Base-by-base conservation (phyloP, 345 rosid genomes). In the Eucalyptus grandis region DNA sequence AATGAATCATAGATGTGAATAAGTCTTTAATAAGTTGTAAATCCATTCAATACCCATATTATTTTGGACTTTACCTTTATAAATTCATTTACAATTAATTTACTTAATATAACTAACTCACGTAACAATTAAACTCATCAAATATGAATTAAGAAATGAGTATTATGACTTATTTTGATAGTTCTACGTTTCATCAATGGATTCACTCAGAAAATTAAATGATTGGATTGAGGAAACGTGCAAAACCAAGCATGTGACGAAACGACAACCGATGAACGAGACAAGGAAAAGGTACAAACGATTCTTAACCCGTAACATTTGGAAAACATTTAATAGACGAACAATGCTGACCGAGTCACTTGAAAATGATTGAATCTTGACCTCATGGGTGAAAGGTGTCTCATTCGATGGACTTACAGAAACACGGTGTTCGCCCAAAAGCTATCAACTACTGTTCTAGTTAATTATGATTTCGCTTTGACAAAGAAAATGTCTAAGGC, bases 21-120 rank as follows among this genome's bases (percentile, higher is more conserved):
- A 9, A 10, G 27, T 24, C 1, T 22, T 21, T 56, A 56, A 2
- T 10, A 24, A 56, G 13, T 1, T 56, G 0, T 4, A 56, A 51
- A 56, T 56, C 3, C 6, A 56, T 56, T 56, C 9, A 56, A 56
- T 0, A 56, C 1, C 0, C 3, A 56, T 56, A 10, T 24, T 56
- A 56, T 56, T 56, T 56, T 24, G 12, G 6, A 26, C 9, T 56
- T 56, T 56, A 56, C 6, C 13, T 56, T 56, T 56, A 9, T 56
- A 56, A 56, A 24, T 56, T 22, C 3, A 56, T 56, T 56, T 56
- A 56, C 3, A 11, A 56, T 11, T 0, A 9, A 24, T 56, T 56
- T 24, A 10, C 26, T 53, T 53, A 53, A 53, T 53, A 8, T 21
- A 53, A 53, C 11, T 53, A 53, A 53, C 4, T 21, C 26, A 21